Evolutionary conservation across 2,329 filamentous ascomycete genomes (phyloP).

Genomic region (Pseudopithomyces chartarum): DNA sequence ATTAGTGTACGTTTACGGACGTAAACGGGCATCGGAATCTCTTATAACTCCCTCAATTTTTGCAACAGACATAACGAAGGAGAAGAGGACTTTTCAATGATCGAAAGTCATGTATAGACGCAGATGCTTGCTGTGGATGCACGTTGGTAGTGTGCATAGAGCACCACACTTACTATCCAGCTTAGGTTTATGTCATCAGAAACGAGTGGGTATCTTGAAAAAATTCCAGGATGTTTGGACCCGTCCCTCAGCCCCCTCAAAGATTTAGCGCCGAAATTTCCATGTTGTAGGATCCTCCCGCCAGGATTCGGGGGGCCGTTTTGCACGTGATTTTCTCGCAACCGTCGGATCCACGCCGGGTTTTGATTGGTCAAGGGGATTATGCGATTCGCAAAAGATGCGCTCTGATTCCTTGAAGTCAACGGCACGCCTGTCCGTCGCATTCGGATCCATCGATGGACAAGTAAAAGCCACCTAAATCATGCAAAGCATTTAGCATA

Average conservation of each 20-base stretch:
- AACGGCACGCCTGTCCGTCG: too few relatives aligned
- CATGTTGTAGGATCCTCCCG: background rate
- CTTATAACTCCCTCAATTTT: background rate
- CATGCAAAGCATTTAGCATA: too few relatives aligned
- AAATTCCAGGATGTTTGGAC: too few relatives aligned
- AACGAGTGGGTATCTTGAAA: background rate
- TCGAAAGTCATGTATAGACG: background rate
- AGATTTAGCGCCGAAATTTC: too few relatives aligned
- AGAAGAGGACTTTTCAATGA: too few relatives aligned
- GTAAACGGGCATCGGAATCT: background rate
- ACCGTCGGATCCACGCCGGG: too few relatives aligned
- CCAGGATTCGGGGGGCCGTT: background rate
- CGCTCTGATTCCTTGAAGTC: too few relatives aligned
- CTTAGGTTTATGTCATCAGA: background rate
- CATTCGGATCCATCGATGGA: too few relatives aligned
- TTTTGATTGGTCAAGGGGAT: background rate
- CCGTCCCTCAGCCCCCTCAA: too few relatives aligned
- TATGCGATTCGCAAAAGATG: background rate
- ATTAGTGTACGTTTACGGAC: background rate
- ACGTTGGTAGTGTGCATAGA: background rate
- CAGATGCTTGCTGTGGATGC: background rate
- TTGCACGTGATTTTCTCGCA: background rate
- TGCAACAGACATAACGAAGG: too few relatives aligned
- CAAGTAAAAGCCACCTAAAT: too few relatives aligned
- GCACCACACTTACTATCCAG: background rate